phyloP scores from a whole-genome alignment of 2,329 filamentous ascomycete species.

The Colletotrichum sp. region DNA sequence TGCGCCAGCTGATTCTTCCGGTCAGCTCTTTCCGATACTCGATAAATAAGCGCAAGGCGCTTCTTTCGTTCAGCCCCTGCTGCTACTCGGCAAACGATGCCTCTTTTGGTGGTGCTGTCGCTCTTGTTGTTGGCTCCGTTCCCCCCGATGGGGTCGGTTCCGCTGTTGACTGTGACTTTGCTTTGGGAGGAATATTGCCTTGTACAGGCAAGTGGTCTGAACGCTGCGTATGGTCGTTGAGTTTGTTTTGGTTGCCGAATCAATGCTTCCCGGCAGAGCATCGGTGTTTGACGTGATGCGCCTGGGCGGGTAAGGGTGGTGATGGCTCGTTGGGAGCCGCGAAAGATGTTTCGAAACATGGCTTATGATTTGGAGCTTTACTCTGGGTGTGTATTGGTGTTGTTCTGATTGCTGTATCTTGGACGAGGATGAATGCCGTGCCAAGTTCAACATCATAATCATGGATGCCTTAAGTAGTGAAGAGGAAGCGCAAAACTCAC shows the following conservation, averaged over 20 bases:
- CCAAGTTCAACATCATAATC: rapidly evolving
- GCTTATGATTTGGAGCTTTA: rapidly evolving
- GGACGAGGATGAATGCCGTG: too few relatives aligned
- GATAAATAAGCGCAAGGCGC: background rate
- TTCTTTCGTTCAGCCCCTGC: background rate
- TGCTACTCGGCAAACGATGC: background rate
- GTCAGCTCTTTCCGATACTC: too few relatives aligned
- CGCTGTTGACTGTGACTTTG: rapidly evolving
- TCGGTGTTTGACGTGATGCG: background rate
- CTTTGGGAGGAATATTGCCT: rapidly evolving
- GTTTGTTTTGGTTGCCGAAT: background rate
- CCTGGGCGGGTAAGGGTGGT: rapidly evolving
- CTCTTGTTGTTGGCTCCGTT: rapidly evolving
- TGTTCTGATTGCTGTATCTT: too few relatives aligned
- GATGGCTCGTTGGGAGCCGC: background rate
- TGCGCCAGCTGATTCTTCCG: too few relatives aligned
- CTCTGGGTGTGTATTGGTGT: rapidly evolving
- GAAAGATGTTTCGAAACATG: background rate
- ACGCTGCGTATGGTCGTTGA: rapidly evolving
- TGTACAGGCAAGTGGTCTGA: rapidly evolving
- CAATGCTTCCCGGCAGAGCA: rapidly evolving
- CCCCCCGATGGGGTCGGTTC: rapidly evolving
- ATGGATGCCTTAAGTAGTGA: background rate
- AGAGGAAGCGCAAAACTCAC: background rate
- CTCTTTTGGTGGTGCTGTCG: background rate